These are phyloP conservation scores for Ogataea haglerorum DNA, from an alignment of 805 yeast genomes.

Conservation along the genomic window DNA sequence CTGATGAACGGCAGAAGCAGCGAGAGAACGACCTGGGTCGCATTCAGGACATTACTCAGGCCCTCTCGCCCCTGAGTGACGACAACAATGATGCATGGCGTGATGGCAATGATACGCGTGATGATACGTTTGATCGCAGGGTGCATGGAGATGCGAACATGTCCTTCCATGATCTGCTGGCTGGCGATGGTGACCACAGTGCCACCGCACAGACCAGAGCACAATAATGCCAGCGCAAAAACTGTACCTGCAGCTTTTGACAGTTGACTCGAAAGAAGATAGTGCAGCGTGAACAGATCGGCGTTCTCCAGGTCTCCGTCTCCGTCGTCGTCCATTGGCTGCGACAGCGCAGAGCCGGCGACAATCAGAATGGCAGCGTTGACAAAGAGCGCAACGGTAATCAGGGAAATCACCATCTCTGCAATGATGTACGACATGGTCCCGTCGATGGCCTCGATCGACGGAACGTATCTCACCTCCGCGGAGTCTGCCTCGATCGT, in stretches of 20 bases:
- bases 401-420: slow-evolving; percentile 76
- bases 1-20: slow-evolving; percentile 80
- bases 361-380: slow-evolving; percentile 87
- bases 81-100: slow-evolving; percentile 80
- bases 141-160: slow-evolving; percentile 70
- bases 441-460: slow-evolving; percentile 74
- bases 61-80: slow-evolving; percentile 77
- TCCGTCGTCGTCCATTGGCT: slow-evolving; percentile 38
- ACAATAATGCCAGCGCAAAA: slow-evolving; percentile 83
- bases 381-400: slow-evolving; percentile 88
- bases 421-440: slow-evolving; percentile 78
- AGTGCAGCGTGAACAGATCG: slow-evolving; percentile 77
- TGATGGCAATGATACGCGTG: slow-evolving; percentile 78
- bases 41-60: slow-evolving; percentile 66
- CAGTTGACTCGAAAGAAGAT: slow-evolving; percentile 62
- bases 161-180: slow-evolving; percentile 91
- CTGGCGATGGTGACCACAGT: slow-evolving; percentile 92
- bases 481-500: slow-evolving; percentile 23
- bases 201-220: slow-evolving; percentile 94
- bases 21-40: slow-evolving; percentile 79
- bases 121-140: slow-evolving; percentile 80
- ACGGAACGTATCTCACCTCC: slow-evolving; percentile 52
- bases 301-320: slow-evolving; percentile 69
- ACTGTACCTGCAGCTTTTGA: slow-evolving; percentile 86
- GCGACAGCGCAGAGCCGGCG: slow-evolving; percentile 78